Evolutionary conservation across 2,329 filamentous ascomycete genomes (phyloP).

Genomic region (Aspergillus viridinutans): DNA sequence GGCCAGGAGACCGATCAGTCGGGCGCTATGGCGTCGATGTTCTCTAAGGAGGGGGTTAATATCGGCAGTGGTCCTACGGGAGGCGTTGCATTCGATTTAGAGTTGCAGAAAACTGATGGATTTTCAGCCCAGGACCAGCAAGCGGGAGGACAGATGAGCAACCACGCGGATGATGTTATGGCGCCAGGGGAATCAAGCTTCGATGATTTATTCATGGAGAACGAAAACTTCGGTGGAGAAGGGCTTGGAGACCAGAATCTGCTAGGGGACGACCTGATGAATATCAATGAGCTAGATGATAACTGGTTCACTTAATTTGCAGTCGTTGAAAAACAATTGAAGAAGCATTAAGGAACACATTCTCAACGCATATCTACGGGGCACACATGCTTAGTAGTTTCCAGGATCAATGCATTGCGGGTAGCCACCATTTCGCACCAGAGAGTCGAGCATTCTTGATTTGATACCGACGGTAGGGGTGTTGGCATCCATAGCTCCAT

Average conservation of each 20-base stretch:
- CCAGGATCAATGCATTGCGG: no score
- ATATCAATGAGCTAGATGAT: constrained; percentile 39
- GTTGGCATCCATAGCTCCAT: neutral
- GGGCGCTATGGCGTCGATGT: constrained; percentile 22
- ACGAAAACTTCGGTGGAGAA: constrained; percentile 32
- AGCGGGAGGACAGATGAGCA: constrained; percentile 13
- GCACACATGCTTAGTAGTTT: neutral
- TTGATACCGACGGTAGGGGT: neutral
- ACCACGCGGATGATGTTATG: constrained; percentile 32
- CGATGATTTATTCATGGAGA: constrained; percentile 43
- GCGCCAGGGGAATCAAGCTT: constrained; percentile 42
- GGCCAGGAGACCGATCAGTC: constrained; percentile 13
- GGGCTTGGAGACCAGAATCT: constrained; percentile 28
- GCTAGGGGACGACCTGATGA: constrained; percentile 34
- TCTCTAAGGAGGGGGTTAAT: constrained; percentile 30
- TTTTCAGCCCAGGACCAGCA: constrained; percentile 17
- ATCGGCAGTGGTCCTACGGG: constrained; percentile 25
- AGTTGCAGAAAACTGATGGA: constrained; percentile 28
- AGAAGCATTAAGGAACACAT: neutral
- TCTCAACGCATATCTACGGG: neutral
- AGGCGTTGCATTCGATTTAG: constrained; percentile 36
- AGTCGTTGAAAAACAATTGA: neutral
- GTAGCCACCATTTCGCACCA: neutral
- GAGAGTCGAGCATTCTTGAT: neutral
- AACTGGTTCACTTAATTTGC: constrained; percentile 34